These are phyloP conservation scores for Penicillium brevicompactum DNA, from an alignment of 2,329 filamentous ascomycete species.

Conservation along the genomic window DNA sequence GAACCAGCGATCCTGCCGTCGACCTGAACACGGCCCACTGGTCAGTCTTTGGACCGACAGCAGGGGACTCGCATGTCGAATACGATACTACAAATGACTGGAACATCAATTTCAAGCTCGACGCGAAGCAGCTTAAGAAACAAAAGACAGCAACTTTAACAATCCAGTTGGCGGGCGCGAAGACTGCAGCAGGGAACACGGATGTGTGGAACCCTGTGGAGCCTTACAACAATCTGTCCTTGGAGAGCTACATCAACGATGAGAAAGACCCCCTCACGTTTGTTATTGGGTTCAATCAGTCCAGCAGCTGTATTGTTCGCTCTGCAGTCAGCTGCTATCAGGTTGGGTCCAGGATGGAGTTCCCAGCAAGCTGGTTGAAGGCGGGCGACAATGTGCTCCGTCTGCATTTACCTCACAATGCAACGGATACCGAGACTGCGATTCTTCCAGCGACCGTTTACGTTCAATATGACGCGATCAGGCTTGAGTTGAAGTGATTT, in stretches of 20 bases:
- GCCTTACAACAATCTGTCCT: conserved; percentile 56
- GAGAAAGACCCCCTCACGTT: conserved; percentile 32
- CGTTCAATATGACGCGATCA: conserved; percentile 67
- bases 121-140: conserved; percentile 43
- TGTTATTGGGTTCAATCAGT: conserved; percentile 53
- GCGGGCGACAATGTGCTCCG: conserved; percentile 59
- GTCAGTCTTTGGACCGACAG: conserved; percentile 59
- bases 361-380: conserved; percentile 53
- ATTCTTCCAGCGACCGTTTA: conserved; percentile 59
- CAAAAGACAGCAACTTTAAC: conserved; percentile 59
- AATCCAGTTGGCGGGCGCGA: conserved; percentile 64
- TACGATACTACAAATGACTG: conserved; percentile 55
- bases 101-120: conserved; percentile 58
- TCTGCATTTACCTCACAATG: conserved; percentile 61
- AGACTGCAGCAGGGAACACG: conserved; percentile 64
- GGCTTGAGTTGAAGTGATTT: conserved; percentile 53
- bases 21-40: conserved; percentile 69
- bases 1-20: conserved; percentile 49
- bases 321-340: conserved; percentile 65
- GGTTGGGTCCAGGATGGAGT: conserved; percentile 61
- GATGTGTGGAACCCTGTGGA: conserved; percentile 60
- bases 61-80: conserved; percentile 45
- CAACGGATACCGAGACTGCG: conserved; percentile 61
- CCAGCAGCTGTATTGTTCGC: conserved; percentile 62
- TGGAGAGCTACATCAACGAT: conserved; percentile 53